Conservation (phyloP, 305 asterid species). For the Fraxinus albicans region DNA sequence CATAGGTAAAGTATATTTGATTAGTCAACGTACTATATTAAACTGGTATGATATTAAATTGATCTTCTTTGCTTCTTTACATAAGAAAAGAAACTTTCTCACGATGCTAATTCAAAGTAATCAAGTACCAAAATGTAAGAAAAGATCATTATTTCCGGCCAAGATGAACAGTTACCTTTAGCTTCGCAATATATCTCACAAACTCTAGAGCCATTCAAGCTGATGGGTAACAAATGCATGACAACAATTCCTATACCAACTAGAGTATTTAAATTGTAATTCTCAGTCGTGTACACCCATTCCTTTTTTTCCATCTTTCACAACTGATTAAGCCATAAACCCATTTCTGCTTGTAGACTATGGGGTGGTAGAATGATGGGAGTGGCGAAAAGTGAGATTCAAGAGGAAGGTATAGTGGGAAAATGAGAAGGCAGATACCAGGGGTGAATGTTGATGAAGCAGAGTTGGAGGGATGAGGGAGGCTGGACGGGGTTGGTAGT, state of each 20-base stretch:
- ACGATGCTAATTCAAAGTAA: neutral
- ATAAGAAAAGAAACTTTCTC: neutral
- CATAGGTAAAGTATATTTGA: neutral
- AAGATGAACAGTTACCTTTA: neutral
- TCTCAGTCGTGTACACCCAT: neutral
- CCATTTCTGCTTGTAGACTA: neutral
- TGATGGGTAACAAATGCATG: neutral
- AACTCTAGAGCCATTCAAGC: neutral
- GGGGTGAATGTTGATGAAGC: neutral
- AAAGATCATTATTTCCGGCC: neutral
- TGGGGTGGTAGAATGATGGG: neutral
- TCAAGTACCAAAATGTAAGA: neutral
- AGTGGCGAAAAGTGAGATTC: neutral
- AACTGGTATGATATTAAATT: neutral
- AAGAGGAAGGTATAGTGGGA: neutral
- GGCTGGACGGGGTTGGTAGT: neutral
- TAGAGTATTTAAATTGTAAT: neutral
- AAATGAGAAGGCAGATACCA: neutral
- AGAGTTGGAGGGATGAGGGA: neutral
- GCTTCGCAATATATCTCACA: neutral
- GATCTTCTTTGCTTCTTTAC: neutral
- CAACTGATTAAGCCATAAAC: neutral
- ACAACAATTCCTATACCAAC: neutral
- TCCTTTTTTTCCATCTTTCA: neutral
- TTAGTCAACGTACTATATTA: neutral